Conservation (phyloP, 2,329 filamentous ascomycete species). For the Pyrenochaeta sp. region DNA sequence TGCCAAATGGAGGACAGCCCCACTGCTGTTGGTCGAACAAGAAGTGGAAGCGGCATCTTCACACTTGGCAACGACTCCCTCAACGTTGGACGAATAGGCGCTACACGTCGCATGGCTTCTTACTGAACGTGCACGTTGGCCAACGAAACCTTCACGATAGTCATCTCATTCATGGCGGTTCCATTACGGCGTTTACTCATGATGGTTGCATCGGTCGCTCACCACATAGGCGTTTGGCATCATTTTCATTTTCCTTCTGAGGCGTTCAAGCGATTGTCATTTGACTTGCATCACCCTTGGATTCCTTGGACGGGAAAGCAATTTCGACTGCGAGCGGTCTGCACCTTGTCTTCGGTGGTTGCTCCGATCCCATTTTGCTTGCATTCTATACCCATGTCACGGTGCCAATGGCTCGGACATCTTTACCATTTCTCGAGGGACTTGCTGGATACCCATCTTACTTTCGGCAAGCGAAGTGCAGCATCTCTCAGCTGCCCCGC, state of each 20-base stretch:
- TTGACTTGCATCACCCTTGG: constrained; percentile 34
- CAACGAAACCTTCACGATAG: constrained; percentile 42
- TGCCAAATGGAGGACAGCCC: constrained; percentile 69
- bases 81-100: constrained; percentile 41
- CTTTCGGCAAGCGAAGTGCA: constrained; percentile 33
- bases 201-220: constrained; percentile 39
- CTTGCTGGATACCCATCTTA: constrained; percentile 38
- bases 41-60: constrained; percentile 40
- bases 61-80: constrained; percentile 40
- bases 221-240: constrained; percentile 45
- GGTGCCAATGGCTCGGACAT: constrained; percentile 26
- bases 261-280: constrained; percentile 48
- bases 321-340: constrained; percentile 25
- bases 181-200: constrained; percentile 48
- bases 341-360: constrained; percentile 23
- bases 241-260: constrained; percentile 32
- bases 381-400: constrained; percentile 41
- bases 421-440: constrained; percentile 33
- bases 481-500: constrained; percentile 37
- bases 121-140: constrained; percentile 38
- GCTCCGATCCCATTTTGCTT: constrained; percentile 33
- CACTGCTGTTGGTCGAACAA: constrained; percentile 52
- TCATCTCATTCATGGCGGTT: constrained; percentile 42
- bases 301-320: constrained; percentile 29
- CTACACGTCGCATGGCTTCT: constrained; percentile 48